Conservation (phyloP, 2,329 filamentous ascomycete genomes). For the Fusarium xylarioides region DNA sequence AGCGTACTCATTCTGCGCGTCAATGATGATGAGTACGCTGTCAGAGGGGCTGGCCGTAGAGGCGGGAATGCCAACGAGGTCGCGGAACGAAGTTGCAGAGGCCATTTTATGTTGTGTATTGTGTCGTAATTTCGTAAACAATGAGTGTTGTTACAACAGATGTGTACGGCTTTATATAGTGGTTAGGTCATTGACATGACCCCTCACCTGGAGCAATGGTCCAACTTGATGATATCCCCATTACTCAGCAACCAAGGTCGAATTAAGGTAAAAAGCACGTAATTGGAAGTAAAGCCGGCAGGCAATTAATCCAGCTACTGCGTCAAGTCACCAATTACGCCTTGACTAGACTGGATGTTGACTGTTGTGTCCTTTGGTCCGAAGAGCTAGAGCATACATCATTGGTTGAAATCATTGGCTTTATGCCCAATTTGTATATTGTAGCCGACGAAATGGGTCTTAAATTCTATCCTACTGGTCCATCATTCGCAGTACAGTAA, state of each 20-base stretch:
- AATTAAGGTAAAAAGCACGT: not conserved
- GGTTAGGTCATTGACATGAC: not conserved
- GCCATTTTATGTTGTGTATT: not conserved
- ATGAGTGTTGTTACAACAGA: no score
- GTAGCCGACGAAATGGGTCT: not conserved
- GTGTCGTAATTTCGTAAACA: not conserved
- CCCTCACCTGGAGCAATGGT: not conserved
- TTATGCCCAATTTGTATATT: not conserved
- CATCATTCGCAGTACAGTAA: not conserved
- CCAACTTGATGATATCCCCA: not conserved
- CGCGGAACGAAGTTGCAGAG: slow-evolving; percentile 11
- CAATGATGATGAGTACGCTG: slow-evolving; percentile 72
- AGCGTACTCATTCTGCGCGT: slow-evolving; percentile 76
- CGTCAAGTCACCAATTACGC: not conserved
- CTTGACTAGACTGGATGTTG: not conserved
- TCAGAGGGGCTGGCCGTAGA: slow-evolving; percentile 66
- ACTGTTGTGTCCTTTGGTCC: slow-evolving; percentile 6
- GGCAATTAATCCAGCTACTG: no score
- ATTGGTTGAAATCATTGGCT: not conserved
- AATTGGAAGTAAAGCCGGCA: not conserved
- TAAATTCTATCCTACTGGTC: no score
- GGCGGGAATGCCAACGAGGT: slow-evolving; percentile 58
- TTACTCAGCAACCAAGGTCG: slow-evolving; percentile 4
- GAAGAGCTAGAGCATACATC: not conserved
- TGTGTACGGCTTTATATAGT: not conserved